phyloP scores from a whole-genome alignment of 2,329 filamentous ascomycete species.

The Teratosphaeria pseudoeucalypti region DNA sequence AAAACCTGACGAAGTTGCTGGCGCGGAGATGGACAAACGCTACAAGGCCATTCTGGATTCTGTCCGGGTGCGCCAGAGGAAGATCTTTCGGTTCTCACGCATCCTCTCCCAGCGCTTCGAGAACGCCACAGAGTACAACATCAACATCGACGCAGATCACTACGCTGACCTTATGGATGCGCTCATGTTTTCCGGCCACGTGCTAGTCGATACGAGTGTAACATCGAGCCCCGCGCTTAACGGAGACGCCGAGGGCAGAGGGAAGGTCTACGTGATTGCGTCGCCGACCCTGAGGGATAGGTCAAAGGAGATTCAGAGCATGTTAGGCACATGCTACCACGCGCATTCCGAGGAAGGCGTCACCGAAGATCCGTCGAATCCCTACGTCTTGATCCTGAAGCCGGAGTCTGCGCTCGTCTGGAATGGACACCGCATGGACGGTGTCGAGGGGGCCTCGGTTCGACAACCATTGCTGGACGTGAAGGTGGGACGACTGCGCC shows the following conservation, averaged over 20 bases:
- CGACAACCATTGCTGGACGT: conserved; percentile 74
- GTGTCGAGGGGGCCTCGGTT: conserved; percentile 44
- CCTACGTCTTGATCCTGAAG: conserved; percentile 75
- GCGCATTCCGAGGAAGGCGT: conserved; percentile 43
- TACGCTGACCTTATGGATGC: conserved; percentile 71
- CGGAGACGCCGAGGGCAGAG: conserved; percentile 39
- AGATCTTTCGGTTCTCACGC: conserved; percentile 88
- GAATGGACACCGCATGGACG: conserved; percentile 61
- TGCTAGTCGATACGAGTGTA: conserved; percentile 62
- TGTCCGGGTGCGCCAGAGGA: conserved; percentile 87
- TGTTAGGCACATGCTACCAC: conserved; percentile 71
- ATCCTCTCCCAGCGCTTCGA: conserved; percentile 90
- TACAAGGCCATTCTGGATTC: conserved; percentile 95
- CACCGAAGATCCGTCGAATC: conserved; percentile 64
- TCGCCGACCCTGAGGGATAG: conserved; percentile 68
- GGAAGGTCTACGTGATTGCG: conserved; percentile 58
- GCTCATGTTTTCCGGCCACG: conserved; percentile 72
- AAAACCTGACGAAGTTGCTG: conserved; percentile 69
- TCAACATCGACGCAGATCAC: conserved; percentile 59
- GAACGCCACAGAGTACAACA: conserved; percentile 90
- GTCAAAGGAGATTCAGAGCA: conserved; percentile 70
- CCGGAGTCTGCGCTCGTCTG: conserved; percentile 71
- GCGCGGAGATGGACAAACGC: conserved; percentile 82
- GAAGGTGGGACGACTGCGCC: conserved; percentile 72
- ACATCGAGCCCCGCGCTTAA: conserved; percentile 31